These are phyloP conservation scores for Periconia sp. DNA, from an alignment of 2,329 filamentous ascomycete species.

Conservation along the genomic window DNA sequence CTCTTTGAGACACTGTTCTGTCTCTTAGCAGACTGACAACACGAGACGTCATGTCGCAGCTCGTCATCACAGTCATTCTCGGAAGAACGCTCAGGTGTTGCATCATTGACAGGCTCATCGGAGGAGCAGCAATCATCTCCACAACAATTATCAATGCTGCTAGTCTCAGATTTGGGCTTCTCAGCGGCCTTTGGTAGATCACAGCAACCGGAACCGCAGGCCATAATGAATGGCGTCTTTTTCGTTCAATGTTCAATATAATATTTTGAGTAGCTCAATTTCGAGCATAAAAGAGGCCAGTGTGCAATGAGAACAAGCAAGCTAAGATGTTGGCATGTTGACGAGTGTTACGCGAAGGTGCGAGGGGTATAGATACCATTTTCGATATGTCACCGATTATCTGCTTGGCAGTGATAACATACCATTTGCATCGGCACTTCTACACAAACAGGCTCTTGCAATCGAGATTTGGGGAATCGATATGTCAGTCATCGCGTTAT, in stretches of 20 bases:
- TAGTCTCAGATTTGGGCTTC: neutral
- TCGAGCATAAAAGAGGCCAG: too few species aligned
- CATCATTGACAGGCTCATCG: neutral
- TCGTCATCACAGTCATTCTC: too few species aligned
- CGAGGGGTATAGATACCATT: neutral
- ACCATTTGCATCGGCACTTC: too few species aligned
- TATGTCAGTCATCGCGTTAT: too few species aligned
- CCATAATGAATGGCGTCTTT: slow-evolving; percentile 10
- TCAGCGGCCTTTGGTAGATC: slow-evolving; percentile 1
- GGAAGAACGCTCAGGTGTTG: neutral
- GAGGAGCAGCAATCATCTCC: neutral
- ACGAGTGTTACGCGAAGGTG: neutral
- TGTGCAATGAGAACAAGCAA: neutral
- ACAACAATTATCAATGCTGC: neutral
- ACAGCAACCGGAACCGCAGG: slow-evolving; percentile 22
- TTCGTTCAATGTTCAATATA: neutral
- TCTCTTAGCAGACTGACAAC: neutral
- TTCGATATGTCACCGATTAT: slow-evolving; percentile 2
- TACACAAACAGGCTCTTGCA: too few species aligned
- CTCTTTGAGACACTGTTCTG: neutral
- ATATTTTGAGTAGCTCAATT: neutral
- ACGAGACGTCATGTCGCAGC: neutral
- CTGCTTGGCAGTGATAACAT: neutral
- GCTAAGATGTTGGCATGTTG: neutral
- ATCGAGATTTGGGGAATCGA: too few species aligned